Base-by-base conservation (phyloP, 306 rosid species). In the Glycine soja region DNA sequence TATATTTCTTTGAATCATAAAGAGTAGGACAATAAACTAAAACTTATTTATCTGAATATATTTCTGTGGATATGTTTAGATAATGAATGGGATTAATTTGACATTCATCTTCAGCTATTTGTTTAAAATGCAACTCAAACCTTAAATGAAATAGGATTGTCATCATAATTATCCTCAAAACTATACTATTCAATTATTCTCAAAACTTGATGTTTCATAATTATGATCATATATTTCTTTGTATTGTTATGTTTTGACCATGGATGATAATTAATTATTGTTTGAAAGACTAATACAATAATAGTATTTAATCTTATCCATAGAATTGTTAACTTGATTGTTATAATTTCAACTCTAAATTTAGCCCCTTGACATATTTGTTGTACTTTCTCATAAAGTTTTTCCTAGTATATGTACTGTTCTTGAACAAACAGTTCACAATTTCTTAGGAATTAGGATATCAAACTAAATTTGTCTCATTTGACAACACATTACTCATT, bases 91-190 rank as follows among this genome's bases (percentile, higher is more conserved):
- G 6, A 71, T 47, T 69, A 79, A 46, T 32, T 54, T 45, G 63
- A 7, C 56, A 59, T 64, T 12, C 36, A 72, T 48, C 42, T 38
- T 6, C 19, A 13, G 48, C 24, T 16, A 56, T 18, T 46, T 46
- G 4, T 32, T 36, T 18, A 59, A 12, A 58, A 71, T 61, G 34
- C 12, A 80, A 71, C 72, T 16, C 8, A 58, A 80, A 61, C n/a
- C 42, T 45, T 42, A 58, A 16, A 45, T 46, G 46, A 42, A 56
- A 78, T 45, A 72, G 65, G 18, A 38, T 58, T 38, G 16, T 57
- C 66, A 66, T 38, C 42, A 68, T 56, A 43, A 68, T 74, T 36
- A 80, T 51, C 59, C 74, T 50, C 76, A 80, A 15, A 75, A 76
- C 50, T 62, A 59, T 34, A 50, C 7, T 61, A 61, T 48, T 36